Conservation (phyloP, 148 eudicot species). For the Vaccinium macrocarpon region DNA sequence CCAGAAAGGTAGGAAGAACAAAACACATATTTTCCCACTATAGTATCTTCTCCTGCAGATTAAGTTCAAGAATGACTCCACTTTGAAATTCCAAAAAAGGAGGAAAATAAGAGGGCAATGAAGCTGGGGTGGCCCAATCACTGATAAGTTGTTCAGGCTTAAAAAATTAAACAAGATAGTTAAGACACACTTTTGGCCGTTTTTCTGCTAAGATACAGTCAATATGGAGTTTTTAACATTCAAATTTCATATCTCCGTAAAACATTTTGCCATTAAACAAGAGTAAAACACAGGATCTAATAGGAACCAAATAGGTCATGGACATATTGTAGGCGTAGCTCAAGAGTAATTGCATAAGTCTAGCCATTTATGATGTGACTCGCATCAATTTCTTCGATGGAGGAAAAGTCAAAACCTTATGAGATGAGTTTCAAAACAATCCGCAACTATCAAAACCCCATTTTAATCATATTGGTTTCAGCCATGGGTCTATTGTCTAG, state of each 20-base stretch:
- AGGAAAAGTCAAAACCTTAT: neutral
- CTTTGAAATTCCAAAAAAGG: neutral
- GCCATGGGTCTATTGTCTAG: neutral
- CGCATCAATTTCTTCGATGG: neutral
- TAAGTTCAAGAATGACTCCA: neutral
- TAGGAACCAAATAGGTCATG: neutral
- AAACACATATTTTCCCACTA: neutral
- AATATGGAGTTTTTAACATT: too few species aligned
- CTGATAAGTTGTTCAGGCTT: neutral
- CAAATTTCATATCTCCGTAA: neutral
- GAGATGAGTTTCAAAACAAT: neutral
- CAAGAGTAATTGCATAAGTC: neutral
- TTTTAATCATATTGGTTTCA: neutral
- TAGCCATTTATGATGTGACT: neutral
- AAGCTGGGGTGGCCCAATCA: neutral
- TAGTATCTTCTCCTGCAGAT: neutral
- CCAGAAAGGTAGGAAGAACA: neutral
- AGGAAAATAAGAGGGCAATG: neutral
- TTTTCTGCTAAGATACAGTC: neutral
- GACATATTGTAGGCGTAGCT: neutral
- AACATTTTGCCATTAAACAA: neutral
- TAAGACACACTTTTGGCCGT: neutral
- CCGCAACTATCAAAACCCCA: neutral
- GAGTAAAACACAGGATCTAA: neutral
- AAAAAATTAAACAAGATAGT: neutral